phyloP scores from a whole-genome alignment of 805 yeast species.

The Clavispora santaluciae region DNA sequence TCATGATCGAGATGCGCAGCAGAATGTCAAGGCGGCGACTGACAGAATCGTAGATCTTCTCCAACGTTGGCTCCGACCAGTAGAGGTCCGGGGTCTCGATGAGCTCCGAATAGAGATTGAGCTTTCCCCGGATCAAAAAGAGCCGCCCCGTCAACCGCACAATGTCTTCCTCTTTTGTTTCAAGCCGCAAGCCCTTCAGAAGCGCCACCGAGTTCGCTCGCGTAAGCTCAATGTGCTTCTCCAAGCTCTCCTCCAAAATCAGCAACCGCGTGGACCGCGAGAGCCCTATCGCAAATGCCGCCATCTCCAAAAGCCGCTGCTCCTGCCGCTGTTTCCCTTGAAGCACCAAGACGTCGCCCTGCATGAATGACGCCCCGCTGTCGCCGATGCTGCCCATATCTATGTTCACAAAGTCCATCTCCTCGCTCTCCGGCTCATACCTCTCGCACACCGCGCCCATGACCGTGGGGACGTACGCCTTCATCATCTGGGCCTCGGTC shows the following conservation, averaged over 20 bases:
- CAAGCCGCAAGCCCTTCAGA: constrained; percentile 51
- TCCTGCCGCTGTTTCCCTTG: constrained; percentile 38
- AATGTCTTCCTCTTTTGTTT: constrained; percentile 52
- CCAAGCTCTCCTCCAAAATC: constrained; percentile 68
- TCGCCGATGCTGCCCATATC: constrained; percentile 24
- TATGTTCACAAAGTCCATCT: constrained; percentile 70
- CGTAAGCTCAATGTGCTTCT: constrained; percentile 59
- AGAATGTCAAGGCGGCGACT: constrained; percentile 70
- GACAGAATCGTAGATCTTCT: constrained; percentile 65
- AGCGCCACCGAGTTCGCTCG: constrained; percentile 60
- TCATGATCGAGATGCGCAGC: constrained; percentile 73
- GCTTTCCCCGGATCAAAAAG: constrained; percentile 71
- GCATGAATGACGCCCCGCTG: constrained; percentile 37
- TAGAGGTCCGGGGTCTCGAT: constrained; percentile 90
- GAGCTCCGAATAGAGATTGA: constrained; percentile 80
- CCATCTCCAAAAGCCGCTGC: constrained; percentile 62
- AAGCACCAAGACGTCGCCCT: constrained; percentile 70
- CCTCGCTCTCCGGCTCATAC: constrained; percentile 67
- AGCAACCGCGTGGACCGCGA: constrained; percentile 85
- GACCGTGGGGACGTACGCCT: constrained; percentile 50
- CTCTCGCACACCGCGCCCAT: constrained; percentile 38
- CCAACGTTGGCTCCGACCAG: constrained; percentile 88
- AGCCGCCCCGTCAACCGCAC: constrained; percentile 68
- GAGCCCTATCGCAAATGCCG: constrained; percentile 85
- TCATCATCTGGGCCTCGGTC: constrained; percentile 46